phyloP scores from a whole-genome alignment of 2,329 filamentous ascomycete genomes.

The Fonsecaea erecta region DNA sequence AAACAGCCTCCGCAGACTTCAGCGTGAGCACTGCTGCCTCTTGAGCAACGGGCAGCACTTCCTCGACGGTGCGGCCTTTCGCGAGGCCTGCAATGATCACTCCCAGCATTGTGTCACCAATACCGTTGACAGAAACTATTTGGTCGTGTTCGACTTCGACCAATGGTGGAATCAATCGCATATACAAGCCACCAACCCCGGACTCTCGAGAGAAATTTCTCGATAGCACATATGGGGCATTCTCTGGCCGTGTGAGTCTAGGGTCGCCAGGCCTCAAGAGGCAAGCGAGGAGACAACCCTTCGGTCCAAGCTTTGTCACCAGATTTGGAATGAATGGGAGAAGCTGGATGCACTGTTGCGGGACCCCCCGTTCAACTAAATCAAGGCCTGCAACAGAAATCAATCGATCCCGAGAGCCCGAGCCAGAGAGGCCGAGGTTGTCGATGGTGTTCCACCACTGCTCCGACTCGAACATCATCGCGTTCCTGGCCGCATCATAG shows the following conservation, averaged over 20 bases:
- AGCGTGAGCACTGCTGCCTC: constrained; percentile 78
- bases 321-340: constrained; percentile 86
- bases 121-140: constrained; percentile 88
- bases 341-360: constrained; percentile 80
- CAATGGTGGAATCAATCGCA: constrained; percentile 72
- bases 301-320: constrained; percentile 77
- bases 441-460: constrained; percentile 84
- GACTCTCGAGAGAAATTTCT: constrained; percentile 60
- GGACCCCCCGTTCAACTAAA: constrained; percentile 79
- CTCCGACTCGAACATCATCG: constrained; percentile 69
- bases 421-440: constrained; percentile 72
- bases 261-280: constrained; percentile 71
- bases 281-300: constrained; percentile 76
- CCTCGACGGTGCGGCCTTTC: constrained; percentile 57
- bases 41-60: constrained; percentile 79
- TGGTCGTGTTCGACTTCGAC: constrained; percentile 65
- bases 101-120: constrained; percentile 90
- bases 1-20: constrained; percentile 73
- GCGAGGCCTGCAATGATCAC: constrained; percentile 80
- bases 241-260: constrained; percentile 65
- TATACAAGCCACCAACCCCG: constrained; percentile 81
- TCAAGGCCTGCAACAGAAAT: constrained; percentile 67
- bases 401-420: constrained; percentile 72
- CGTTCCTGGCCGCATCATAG: constrained; percentile 69
- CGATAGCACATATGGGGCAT: constrained; percentile 72